Conservation (phyloP, 306 rosid species). For the Citrullus colocynthis region DNA sequence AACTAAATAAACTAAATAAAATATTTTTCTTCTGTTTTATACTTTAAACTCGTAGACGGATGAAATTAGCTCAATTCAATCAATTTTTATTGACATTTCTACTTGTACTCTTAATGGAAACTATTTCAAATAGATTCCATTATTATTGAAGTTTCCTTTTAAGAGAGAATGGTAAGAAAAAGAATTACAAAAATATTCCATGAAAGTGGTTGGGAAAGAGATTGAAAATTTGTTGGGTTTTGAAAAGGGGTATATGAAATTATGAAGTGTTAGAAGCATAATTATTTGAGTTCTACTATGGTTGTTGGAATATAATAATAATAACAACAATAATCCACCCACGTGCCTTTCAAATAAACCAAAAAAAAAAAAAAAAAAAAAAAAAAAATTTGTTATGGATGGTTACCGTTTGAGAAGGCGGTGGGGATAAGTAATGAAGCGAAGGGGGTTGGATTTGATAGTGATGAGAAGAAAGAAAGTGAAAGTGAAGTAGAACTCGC, state of each 20-base stretch:
- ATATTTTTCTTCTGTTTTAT: not conserved
- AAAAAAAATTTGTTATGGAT: too few species aligned
- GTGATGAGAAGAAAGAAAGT: conserved; percentile 12
- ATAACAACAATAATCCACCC: conserved; percentile 4
- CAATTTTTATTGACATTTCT: not conserved
- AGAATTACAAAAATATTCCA: not conserved
- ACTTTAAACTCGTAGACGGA: not conserved
- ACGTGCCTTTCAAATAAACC: not conserved
- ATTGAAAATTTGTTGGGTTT: not conserved
- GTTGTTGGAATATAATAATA: conserved; percentile 3
- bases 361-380: too few species aligned
- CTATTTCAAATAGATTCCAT: not conserved
- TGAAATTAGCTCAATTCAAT: not conserved
- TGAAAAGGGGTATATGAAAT: not conserved
- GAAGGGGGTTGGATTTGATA: conserved; percentile 39
- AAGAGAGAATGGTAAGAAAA: not conserved
- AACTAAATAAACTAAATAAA: too few species aligned
- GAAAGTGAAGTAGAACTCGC: conserved; percentile 53
- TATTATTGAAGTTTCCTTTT: not conserved
- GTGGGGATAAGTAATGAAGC: conserved; percentile 20
- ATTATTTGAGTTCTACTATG: conserved; percentile 1
- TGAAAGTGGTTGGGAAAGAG: not conserved
- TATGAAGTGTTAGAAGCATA: not conserved
- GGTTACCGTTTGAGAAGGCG: conserved; percentile 26
- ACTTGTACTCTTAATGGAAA: not conserved